phyloP scores from a whole-genome alignment of 2,329 filamentous ascomycete genomes.

The Ophiognomonia clavigignenti-juglandacearum region DNA sequence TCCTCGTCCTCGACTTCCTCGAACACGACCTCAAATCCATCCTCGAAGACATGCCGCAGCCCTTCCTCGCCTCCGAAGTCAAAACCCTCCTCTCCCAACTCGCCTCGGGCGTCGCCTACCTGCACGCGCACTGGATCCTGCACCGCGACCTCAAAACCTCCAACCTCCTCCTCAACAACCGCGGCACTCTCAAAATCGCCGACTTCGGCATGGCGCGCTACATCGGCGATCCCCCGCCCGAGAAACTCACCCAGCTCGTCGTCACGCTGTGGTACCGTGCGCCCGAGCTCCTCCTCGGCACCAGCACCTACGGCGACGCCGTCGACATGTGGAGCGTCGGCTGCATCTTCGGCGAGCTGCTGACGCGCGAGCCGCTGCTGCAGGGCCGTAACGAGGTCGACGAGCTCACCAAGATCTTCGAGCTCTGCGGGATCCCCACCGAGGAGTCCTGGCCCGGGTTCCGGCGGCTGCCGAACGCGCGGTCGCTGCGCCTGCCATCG shows the following conservation, averaged over 20 bases:
- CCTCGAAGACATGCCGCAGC: slow-evolving; percentile 89
- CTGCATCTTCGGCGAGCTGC: slow-evolving; percentile 90
- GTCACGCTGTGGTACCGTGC: slow-evolving; percentile 96
- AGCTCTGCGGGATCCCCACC: slow-evolving; percentile 80
- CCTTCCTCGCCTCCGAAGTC: slow-evolving; percentile 86
- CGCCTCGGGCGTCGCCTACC: slow-evolving; percentile 71
- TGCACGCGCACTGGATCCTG: slow-evolving; percentile 87
- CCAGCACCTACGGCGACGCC: slow-evolving; percentile 66
- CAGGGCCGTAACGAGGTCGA: slow-evolving; percentile 92
- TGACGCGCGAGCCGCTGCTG: slow-evolving; percentile 76
- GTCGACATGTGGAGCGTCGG: slow-evolving; percentile 96
- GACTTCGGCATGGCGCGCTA: slow-evolving; percentile 98
- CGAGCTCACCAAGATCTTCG: slow-evolving; percentile 82
- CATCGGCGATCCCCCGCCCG: slow-evolving; percentile 66
- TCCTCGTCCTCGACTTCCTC: slow-evolving; percentile 93
- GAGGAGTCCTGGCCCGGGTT: slow-evolving; percentile 83
- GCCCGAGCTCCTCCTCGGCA: slow-evolving; percentile 83
- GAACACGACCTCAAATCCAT: slow-evolving; percentile 95
- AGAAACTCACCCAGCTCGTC: slow-evolving; percentile 80
- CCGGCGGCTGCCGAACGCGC: slow-evolving; percentile 80
- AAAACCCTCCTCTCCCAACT: slow-evolving; percentile 88
- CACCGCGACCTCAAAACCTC: slow-evolving; percentile 92
- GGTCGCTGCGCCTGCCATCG: slow-evolving; percentile 66
- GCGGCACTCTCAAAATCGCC: slow-evolving; percentile 88
- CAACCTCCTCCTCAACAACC: slow-evolving; percentile 92